Conservation (phyloP, 768 basidiomycete genomes). For the Cystobasidium ongulense region DNA sequence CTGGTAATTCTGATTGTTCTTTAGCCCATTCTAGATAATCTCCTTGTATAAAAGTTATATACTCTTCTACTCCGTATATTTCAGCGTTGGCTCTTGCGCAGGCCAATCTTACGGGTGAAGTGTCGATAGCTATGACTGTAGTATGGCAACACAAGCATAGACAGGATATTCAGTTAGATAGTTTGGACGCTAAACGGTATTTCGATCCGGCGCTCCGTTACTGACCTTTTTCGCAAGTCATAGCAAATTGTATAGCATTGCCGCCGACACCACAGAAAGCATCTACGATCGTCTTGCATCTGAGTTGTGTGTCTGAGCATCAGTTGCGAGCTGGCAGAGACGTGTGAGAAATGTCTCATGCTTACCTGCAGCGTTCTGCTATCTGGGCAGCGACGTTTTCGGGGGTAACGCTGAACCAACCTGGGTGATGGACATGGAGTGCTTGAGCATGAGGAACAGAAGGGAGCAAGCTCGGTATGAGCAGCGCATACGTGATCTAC, state of each 20-base stretch:
- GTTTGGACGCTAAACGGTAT: too few species aligned
- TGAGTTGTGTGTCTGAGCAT: slow-evolving; percentile 35
- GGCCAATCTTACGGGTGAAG: slow-evolving; percentile 69
- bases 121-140: slow-evolving; percentile 87
- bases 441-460: background rate
- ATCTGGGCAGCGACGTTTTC: slow-evolving; percentile 87
- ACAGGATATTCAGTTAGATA: background rate
- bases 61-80: slow-evolving; percentile 86
- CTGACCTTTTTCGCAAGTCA: slow-evolving; percentile 87
- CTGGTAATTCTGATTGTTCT: slow-evolving; percentile 46
- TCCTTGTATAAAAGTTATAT: slow-evolving; percentile 83
- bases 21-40: slow-evolving; percentile 77
- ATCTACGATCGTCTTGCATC: slow-evolving; percentile 73
- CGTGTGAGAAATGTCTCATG: background rate
- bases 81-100: slow-evolving; percentile 88
- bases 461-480: background rate
- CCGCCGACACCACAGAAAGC: slow-evolving; percentile 98
- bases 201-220: background rate
- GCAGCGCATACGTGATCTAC: slow-evolving; percentile 55
- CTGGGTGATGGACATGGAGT: background rate
- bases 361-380: slow-evolving; percentile 66
- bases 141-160: background rate
- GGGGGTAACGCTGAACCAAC: slow-evolving; percentile 59
- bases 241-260: slow-evolving; percentile 92
- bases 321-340: too few species aligned